Evolutionary conservation across 164 flowering plant species (phyloP).

Genomic region (Dillenia turbinata): DNA sequence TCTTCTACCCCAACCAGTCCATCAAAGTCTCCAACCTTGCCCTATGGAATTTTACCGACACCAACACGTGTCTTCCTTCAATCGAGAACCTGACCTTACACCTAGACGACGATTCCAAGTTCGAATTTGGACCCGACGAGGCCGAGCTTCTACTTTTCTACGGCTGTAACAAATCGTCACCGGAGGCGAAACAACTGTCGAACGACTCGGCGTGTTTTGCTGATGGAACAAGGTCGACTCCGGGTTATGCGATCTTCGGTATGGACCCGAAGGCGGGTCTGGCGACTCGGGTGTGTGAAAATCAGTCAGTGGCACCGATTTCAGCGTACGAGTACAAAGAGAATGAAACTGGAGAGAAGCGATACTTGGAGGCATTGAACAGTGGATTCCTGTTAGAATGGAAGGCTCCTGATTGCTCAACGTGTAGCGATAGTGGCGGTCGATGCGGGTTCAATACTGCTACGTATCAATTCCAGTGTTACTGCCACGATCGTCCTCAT

Average conservation of each 20-base stretch:
- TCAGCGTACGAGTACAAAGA: constrained; percentile 2
- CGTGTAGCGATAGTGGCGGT: constrained; percentile 33
- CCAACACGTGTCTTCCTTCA: constrained; percentile 9
- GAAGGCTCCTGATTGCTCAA: constrained; percentile 36
- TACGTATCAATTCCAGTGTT: constrained; percentile 25
- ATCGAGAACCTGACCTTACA: constrained; percentile 16
- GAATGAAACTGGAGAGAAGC: not conserved
- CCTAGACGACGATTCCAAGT: constrained; percentile 1
- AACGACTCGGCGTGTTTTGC: constrained; percentile 1
- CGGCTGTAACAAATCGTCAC: constrained; percentile 7
- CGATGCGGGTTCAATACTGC: constrained; percentile 28
- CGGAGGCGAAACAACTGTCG: not conserved
- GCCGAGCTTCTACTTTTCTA: constrained; percentile 15
- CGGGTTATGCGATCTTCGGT: constrained; percentile 6
- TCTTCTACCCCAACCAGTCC: constrained; percentile 25
- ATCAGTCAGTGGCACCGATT: constrained; percentile 8
- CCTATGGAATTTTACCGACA: not conserved
- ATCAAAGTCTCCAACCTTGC: constrained; percentile 21
- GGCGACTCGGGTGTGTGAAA: constrained; percentile 6
- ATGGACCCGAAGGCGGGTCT: not conserved
- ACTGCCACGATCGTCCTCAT: constrained; percentile 42
- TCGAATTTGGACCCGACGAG: not conserved
- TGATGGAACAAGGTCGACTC: not conserved
- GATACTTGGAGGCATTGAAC: constrained; percentile 15
- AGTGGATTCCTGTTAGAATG: constrained; percentile 47